Percentiles rank a stretch among this genome's conserved stretches.
Evolutionary conservation across 2,329 filamentous ascomycete species (phyloP).

Genomic region (Trichoderma atrobrunneum): DNA sequence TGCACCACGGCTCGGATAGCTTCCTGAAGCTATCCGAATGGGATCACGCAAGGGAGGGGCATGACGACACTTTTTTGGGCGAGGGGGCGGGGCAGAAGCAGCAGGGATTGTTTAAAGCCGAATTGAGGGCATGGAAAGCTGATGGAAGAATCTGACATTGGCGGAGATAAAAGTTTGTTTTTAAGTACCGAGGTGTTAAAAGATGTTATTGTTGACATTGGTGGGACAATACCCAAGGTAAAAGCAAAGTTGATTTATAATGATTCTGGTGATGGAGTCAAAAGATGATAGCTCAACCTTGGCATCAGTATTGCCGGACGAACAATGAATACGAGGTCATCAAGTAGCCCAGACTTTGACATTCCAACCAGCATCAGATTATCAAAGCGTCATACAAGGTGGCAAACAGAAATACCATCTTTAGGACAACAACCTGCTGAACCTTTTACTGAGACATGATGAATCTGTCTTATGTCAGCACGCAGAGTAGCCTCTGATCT

Average conservation of each 20-base stretch:
- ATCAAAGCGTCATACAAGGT: background rate
- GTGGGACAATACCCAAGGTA: background rate
- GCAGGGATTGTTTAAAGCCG: background rate
- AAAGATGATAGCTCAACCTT: background rate
- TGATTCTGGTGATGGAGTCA: background rate
- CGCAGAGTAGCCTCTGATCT: background rate
- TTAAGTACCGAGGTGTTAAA: background rate
- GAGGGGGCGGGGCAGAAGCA: background rate
- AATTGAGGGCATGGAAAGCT: background rate
- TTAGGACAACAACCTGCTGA: background rate
- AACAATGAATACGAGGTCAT: background rate
- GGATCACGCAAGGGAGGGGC: background rate
- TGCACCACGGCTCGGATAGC: background rate
- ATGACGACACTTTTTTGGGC: slow-evolving; percentile 5
- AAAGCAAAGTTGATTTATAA: background rate
- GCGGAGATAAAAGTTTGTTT: background rate
- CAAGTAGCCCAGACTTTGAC: background rate
- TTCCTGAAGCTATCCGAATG: background rate
- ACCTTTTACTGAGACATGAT: background rate
- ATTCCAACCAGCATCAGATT: background rate
- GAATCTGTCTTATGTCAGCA: slow-evolving; percentile 14
- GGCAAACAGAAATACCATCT: background rate
- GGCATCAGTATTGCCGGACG: background rate
- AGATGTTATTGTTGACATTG: background rate
- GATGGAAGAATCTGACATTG: background rate